Percentiles rank a stretch among this genome's conserved stretches.
Evolutionary conservation across 2,329 filamentous ascomycete species (phyloP).

Genomic region (Blastomyces gilchristii): DNA sequence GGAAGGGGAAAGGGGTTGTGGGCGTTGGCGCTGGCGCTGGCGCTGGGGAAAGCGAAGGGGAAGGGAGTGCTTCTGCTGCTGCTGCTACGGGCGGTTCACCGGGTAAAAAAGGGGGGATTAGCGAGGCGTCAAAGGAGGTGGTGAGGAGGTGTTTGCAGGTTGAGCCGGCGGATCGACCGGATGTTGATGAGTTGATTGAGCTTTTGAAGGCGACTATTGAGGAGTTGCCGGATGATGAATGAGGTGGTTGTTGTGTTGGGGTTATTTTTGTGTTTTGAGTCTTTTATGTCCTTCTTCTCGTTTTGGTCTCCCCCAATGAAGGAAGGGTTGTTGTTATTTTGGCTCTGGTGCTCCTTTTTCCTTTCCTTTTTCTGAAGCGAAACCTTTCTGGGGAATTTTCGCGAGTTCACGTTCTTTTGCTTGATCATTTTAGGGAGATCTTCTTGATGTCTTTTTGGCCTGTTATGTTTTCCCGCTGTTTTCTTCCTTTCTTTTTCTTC

Average conservation of each 20-base stretch:
- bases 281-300: background rate
- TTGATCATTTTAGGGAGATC: too few species aligned
- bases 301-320: background rate
- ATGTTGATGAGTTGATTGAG: slow-evolving; percentile 71
- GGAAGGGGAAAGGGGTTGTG: slow-evolving; percentile 32
- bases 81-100: slow-evolving; percentile 18
- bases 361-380: background rate
- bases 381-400: background rate
- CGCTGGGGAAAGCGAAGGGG: slow-evolving; percentile 22
- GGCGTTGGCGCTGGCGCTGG: slow-evolving; percentile 21
- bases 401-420: background rate
- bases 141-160: slow-evolving; percentile 78
- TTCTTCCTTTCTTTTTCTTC: too few species aligned
- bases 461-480: background rate
- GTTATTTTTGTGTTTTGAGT: background rate
- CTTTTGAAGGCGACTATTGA: slow-evolving; percentile 66
- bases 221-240: slow-evolving; percentile 12
- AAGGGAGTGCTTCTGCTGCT: slow-evolving; percentile 20
- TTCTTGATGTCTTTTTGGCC: background rate
- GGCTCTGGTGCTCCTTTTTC: background rate
- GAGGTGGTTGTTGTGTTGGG: background rate
- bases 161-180: slow-evolving; percentile 77
- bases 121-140: slow-evolving; percentile 73
- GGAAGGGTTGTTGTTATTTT: too few species aligned
- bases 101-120: slow-evolving; percentile 43